phyloP scores from a whole-genome alignment of 129 eudicot species.

The Rutidosis leptorrhynchoides region DNA sequence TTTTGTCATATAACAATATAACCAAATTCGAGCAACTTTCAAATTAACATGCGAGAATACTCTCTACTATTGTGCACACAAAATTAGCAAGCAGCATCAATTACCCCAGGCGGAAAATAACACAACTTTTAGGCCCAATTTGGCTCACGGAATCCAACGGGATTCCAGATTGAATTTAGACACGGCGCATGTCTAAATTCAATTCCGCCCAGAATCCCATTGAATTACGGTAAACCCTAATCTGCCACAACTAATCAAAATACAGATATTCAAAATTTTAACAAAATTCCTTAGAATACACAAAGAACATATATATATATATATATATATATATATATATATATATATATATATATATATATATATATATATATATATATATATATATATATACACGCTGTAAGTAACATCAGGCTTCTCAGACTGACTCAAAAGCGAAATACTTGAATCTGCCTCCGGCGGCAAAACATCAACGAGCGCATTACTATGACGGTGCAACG shows the following conservation, averaged over 20 bases:
- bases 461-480: slow-evolving; percentile 53
- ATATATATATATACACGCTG: slow-evolving; percentile 25
- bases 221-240: too few species aligned
- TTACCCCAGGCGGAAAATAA: not conserved
- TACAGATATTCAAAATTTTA: too few species aligned
- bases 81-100: not conserved
- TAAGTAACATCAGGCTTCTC: slow-evolving; percentile 57
- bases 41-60: not conserved
- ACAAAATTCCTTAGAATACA: not conserved
- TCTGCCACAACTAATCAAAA: not conserved
- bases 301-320: too few species aligned
- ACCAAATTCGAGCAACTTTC: too few species aligned
- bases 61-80: not conserved
- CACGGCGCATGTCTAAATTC: too few species aligned
- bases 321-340: too few species aligned
- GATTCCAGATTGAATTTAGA: too few species aligned
- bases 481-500: slow-evolving; percentile 49
- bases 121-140: too few species aligned
- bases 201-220: too few species aligned
- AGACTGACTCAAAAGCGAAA: slow-evolving; percentile 48
- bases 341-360: not conserved
- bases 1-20: too few species aligned
- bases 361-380: not conserved
- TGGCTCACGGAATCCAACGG: too few species aligned
- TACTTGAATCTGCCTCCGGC: slow-evolving; percentile 51